phyloP scores from a whole-genome alignment of 805 yeast species.

The Wickerhamomyces ciferrii region DNA sequence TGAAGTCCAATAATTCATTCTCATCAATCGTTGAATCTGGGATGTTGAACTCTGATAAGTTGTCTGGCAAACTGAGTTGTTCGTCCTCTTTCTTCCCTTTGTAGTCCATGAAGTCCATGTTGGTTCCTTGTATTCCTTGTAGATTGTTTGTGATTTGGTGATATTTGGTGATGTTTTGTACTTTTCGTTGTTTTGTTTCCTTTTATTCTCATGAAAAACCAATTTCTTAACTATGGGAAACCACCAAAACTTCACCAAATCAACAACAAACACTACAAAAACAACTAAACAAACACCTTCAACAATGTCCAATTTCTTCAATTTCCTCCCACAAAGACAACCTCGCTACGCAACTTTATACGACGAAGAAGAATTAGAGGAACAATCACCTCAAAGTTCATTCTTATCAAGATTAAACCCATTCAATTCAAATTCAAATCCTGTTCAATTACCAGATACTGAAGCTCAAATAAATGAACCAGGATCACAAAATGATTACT shows the following conservation, averaged over 20 bases:
- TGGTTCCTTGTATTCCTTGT: too few species aligned
- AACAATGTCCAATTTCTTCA: background rate
- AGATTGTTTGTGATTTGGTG: too few species aligned
- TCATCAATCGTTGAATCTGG: conserved; percentile 10
- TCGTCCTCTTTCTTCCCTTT: background rate
- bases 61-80: too few species aligned
- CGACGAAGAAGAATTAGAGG: background rate
- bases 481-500: background rate
- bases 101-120: background rate
- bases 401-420: conserved; percentile 4
- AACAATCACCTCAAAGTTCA: too few species aligned
- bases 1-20: conserved; percentile 16
- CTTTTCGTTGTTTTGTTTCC: too few species aligned
- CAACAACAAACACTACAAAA: background rate
- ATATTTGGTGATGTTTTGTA: too few species aligned
- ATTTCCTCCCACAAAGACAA: too few species aligned
- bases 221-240: too few species aligned
- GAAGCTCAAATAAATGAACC: conserved; percentile 3
- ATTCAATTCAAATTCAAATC: conserved; percentile 2
- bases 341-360: background rate
- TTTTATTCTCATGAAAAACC: too few species aligned
- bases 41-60: conserved; percentile 1
- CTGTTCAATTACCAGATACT: conserved; percentile 11
- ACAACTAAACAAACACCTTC: background rate
- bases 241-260: background rate